Evolutionary conservation across 2,329 filamentous ascomycete genomes (phyloP).

Genomic region (Sporothrix globosa): DNA sequence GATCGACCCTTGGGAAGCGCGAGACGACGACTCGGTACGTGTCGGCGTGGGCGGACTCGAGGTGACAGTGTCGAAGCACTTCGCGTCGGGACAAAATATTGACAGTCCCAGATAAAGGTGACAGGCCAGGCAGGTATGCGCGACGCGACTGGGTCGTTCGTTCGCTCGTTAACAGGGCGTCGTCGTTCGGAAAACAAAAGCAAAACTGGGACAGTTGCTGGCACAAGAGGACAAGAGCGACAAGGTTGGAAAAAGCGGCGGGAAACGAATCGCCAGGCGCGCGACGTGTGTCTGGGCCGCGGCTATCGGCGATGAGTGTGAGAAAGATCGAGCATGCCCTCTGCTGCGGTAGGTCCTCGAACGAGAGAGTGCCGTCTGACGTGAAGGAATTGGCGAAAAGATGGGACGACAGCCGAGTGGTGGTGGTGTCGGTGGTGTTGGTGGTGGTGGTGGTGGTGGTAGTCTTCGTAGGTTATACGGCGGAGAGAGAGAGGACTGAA

Average conservation of each 20-base stretch:
- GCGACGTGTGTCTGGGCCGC: slow-evolving; percentile 25
- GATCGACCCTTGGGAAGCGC: neutral
- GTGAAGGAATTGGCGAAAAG: slow-evolving; percentile 1
- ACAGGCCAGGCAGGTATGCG: neutral
- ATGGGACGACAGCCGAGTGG: slow-evolving; percentile 27
- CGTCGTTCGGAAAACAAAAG: slow-evolving; percentile 1
- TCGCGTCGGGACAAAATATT: neutral
- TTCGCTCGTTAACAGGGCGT: neutral
- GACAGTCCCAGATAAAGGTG: neutral
- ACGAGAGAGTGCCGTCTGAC: neutral
- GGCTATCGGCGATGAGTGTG: slow-evolving; percentile 27
- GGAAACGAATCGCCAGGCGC: slow-evolving; percentile 15
- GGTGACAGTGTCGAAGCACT: neutral
- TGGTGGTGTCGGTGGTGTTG: neutral
- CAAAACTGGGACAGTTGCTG: neutral
- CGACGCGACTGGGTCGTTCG: neutral
- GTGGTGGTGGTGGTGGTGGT: slow-evolving; percentile 5
- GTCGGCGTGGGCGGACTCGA: neutral
- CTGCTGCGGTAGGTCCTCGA: neutral
- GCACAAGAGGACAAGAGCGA: slow-evolving; percentile 6
- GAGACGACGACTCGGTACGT: neutral
- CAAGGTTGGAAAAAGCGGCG: neutral
- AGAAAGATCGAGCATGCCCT: slow-evolving; percentile 15
- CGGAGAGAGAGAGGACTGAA: neutral
- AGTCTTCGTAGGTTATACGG: neutral